A percentile compares a stretch with the other conserved stretches of the same genome.
Conservation (phyloP, 768 basidiomycete species). For the Suillus luteus region DNA sequence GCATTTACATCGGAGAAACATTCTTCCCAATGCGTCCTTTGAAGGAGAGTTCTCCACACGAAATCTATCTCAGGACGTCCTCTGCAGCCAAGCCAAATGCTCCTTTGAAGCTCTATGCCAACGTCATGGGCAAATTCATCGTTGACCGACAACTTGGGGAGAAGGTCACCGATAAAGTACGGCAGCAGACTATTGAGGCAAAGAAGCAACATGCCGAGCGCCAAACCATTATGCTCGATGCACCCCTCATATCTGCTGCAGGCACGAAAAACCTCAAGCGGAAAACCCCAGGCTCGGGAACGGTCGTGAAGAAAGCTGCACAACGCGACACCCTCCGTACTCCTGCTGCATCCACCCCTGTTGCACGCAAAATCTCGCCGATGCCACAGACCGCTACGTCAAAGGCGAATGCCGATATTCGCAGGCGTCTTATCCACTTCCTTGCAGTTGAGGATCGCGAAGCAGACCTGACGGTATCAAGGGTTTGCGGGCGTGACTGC, state of each 20-base stretch:
- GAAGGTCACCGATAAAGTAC: constrained; percentile 45
- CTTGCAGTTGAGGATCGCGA: constrained; percentile 53
- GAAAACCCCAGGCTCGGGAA: constrained; percentile 36
- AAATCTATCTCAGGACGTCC: constrained; percentile 70
- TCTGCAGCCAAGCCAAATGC: constrained; percentile 58
- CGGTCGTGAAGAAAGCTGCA: constrained; percentile 24
- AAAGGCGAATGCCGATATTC: constrained; percentile 26
- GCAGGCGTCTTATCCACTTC: constrained; percentile 49
- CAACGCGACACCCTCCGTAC: constrained; percentile 28
- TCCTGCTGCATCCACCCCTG: constrained; percentile 30
- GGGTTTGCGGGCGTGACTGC: constrained; percentile 47
- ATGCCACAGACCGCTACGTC: constrained; percentile 24
- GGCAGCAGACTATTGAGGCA: constrained; percentile 46
- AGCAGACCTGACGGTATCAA: constrained; percentile 36
- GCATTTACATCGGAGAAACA: constrained; percentile 63
- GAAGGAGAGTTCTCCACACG: constrained; percentile 61
- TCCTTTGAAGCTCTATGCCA: constrained; percentile 73
- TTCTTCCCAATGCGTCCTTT: constrained; percentile 61
- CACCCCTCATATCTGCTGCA: constrained; percentile 32
- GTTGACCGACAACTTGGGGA: constrained; percentile 63
- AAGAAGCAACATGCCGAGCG: constrained; percentile 53
- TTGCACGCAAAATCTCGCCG: constrained; percentile 35
- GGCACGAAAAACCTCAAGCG: constrained; percentile 45
- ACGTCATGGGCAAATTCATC: constrained; percentile 70
- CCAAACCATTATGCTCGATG: constrained; percentile 44